Evolutionary conservation across 176 grass and related monocot genomes (phyloP), one percentile per base, ranked within the genome.

Genomic region (Zea luxurians): DNA sequence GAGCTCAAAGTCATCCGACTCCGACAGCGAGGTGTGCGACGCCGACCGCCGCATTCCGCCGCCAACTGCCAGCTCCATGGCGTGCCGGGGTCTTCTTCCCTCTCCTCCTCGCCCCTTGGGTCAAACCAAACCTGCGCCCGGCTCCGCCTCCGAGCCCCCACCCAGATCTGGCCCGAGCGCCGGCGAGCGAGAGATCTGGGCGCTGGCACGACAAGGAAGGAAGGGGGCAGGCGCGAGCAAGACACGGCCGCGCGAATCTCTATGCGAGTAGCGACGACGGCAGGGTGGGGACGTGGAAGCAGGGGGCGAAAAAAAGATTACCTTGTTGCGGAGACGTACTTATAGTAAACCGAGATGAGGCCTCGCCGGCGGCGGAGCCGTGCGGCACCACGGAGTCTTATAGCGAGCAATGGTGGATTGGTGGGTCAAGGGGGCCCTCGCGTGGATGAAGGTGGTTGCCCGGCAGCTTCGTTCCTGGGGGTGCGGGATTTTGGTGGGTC

Each of bases 1-100:
- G 48, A 93, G 87, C 72, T 93, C 87, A 69, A 89, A 63, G 58
- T 93, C 90, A 57, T 93, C 87, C 2, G 90, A 86, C 73, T 89
- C 90, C 48, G 87, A 83, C 3, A 93, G 48, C 77, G 87, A 93
- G 41, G 74, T 64, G 84, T 89, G 79, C 66, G 90, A 87, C 68
- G 80, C 77, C 74, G 85, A 86, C 58, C 87, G 75, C 55, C 87
- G 67, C 73, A 87, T 68, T 63, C 90, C 90, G 13, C 77, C 75
- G 53, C 63, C 86, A 6, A 47, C 61, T 21, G 62, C 38, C 53
- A 79, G 36, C 50, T 89, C 82, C 87, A 89, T 89, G 66, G 7
- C 64, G 47, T 21, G n/a, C 0, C 57, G 41, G 3, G 6, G 27
- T 27, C 42, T 4, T 3, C 11, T 6, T 4, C 18, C 18, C 13